Evolutionary conservation across 805 yeast species (phyloP).

Genomic region (Metschnikowia kunwiensis): DNA sequence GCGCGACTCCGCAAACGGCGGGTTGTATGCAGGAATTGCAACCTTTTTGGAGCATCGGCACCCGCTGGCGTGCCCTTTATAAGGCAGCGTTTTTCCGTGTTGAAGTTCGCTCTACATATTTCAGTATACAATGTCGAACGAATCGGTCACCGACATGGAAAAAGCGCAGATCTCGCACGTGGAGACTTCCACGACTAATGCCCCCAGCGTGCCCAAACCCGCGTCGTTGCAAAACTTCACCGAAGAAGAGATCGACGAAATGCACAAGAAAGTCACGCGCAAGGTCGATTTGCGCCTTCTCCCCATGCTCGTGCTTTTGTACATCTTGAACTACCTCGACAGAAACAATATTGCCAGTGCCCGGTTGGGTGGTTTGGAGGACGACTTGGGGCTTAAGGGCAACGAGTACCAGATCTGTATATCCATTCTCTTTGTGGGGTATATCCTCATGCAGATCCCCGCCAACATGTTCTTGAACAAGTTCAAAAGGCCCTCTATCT

Average conservation of each 20-base stretch:
- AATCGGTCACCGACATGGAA: constrained; percentile 5
- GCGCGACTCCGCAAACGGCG: too few relatives aligned
- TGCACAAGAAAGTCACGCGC: constrained; percentile 43
- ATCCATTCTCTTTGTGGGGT: constrained; percentile 50
- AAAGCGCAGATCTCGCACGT: constrained; percentile 12
- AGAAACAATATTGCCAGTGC: constrained; percentile 55
- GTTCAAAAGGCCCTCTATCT: constrained; percentile 49
- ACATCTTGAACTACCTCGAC: constrained; percentile 51
- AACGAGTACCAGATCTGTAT: constrained; percentile 48
- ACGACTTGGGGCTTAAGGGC: constrained; percentile 42
- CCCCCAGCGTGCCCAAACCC: constrained; percentile 20
- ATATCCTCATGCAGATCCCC: constrained; percentile 48
- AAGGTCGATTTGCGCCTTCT: constrained; percentile 49
- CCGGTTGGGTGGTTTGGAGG: constrained; percentile 47
- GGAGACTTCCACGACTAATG: constrained; percentile 6
- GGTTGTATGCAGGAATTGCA: too few relatives aligned
- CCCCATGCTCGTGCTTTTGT: constrained; percentile 49
- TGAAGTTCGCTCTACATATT: too few relatives aligned
- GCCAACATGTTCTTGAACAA: constrained; percentile 46
- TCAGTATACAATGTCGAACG: constrained; percentile 1
- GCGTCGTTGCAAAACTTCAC: constrained; percentile 30
- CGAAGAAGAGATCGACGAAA: constrained; percentile 41
- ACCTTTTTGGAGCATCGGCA: too few relatives aligned
- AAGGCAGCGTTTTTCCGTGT: too few relatives aligned
- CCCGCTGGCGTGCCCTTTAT: too few relatives aligned